Evolutionary conservation across 1,284 basidiomycete genomes (phyloP).

Genomic region (Mycena sp.): DNA sequence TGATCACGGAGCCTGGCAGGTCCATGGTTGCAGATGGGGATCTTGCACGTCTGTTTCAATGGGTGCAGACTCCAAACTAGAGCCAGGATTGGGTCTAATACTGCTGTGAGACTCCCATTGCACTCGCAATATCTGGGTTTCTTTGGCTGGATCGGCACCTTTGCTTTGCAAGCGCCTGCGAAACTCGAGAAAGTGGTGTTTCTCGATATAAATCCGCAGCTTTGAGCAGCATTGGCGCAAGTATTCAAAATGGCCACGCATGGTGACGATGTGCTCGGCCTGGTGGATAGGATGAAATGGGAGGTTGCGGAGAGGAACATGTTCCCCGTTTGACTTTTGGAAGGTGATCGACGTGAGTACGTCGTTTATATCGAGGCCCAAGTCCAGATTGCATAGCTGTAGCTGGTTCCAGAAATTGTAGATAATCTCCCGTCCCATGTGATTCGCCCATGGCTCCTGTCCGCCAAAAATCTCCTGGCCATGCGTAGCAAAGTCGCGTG

Average conservation of each 20-base stretch:
- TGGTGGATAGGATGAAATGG: neutral
- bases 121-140: too few relatives aligned
- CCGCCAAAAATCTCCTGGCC: slow-evolving; percentile 8
- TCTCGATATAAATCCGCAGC: neutral
- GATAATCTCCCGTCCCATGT: slow-evolving; percentile 4
- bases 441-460: neutral
- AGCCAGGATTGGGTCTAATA: too few relatives aligned
- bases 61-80: too few relatives aligned
- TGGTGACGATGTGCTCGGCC: neutral
- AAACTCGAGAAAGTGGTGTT: neutral
- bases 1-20: too few relatives aligned
- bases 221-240: neutral
- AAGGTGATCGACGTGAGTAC: neutral
- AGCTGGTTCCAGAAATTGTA: slow-evolving; percentile 8
- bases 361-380: neutral
- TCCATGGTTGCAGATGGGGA: too few relatives aligned
- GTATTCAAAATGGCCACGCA: neutral
- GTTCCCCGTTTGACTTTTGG: neutral
- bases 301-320: neutral
- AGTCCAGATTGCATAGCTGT: slow-evolving; percentile 1
- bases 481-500: slow-evolving; percentile 4
- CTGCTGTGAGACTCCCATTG: too few relatives aligned
- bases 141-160: too few relatives aligned
- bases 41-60: too few relatives aligned
- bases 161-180: neutral